A percentile compares a stretch with the other conserved stretches of the same genome.
These are phyloP conservation scores for Podospora pseudoanserina DNA, from an alignment of 495 filamentous ascomycete genomes.

Conservation along the genomic window DNA sequence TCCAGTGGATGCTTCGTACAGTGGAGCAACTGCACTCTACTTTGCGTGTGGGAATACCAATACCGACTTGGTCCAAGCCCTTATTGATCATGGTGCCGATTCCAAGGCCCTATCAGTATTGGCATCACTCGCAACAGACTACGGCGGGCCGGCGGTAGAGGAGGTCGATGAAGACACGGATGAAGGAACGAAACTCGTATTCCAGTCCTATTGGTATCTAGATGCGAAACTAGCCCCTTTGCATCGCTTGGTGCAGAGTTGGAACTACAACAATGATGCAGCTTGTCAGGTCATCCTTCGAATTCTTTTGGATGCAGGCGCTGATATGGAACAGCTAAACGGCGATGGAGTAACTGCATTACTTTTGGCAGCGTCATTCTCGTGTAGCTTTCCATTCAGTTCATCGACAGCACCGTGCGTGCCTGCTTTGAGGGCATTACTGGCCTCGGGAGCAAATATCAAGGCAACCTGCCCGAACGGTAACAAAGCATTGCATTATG, in stretches of 20 bases:
- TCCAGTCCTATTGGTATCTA: neutral
- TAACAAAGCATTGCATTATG: slow-evolving; percentile 17
- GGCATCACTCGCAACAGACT: neutral
- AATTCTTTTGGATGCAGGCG: slow-evolving; percentile 18
- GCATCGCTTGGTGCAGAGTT: neutral
- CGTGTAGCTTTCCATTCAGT: too few species aligned
- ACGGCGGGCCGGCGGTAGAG: neutral
- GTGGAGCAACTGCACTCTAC: slow-evolving; percentile 11
- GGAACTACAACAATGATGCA: neutral
- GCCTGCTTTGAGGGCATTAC: neutral
- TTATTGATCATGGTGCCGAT: slow-evolving; percentile 3
- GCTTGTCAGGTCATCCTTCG: slow-evolving; percentile 6
- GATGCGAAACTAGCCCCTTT: too few species aligned
- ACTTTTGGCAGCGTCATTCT: slow-evolving; percentile 2
- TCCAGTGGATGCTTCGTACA: slow-evolving; percentile 8
- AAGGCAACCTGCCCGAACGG: slow-evolving; percentile 11
- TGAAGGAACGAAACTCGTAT: neutral
- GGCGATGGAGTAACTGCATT: slow-evolving; percentile 16
- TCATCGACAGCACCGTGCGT: neutral
- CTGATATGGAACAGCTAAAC: slow-evolving; percentile 20
- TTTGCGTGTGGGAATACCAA: neutral
- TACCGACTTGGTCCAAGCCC: neutral
- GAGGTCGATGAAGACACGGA: neutral
- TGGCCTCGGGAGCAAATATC: neutral
- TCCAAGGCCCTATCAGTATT: neutral